Base-by-base conservation (phyloP, 1,284 basidiomycete species). In the Mrakiaceae sp. region DNA sequence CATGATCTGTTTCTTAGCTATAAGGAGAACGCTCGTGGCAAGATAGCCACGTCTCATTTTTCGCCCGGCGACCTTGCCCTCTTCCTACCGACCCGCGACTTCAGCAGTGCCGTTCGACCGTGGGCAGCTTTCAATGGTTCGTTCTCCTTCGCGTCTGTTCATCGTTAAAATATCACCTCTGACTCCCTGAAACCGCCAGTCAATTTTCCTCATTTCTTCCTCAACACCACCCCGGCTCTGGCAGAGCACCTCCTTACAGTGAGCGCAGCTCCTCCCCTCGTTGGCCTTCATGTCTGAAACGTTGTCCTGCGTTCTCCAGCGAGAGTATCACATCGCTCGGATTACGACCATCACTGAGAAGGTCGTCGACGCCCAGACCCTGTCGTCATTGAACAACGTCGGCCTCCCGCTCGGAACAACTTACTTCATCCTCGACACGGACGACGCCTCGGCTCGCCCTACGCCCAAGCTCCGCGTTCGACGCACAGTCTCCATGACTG, bases 51-150 rank as follows among this genome's bases (percentile, higher is more conserved):
- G 75, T 82, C 90, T 70, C 91, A 92, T 77, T 97, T 97, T 71
- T 81, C 86, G 4, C 47, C 54, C 11, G 53, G 49, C 27, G 65
- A 66, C 49, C 62, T 73, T 68, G 76, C 93, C 0, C 80, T 99
- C 49, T 99, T 98, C 77, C 79, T 98, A 44, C 95, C 95, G 0
- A 98, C 96, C 0, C 81, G 94, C 59, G 96, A 96, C 74, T 90
- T 91, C 16, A 83, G 90, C 1, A 86, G 87, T 51, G 59, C 60
- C 12, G 40, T 66, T 44, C 91, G 91, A 73, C 88, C 90, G 0
- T 97, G 92, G 92, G 93, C 93, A n/a, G 93, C 92, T 14, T 96
- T 96, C 77, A 96, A 96, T 76, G 87, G 87, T 87, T 72, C 67
- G 83, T 61, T 42, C 27, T 27, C 27, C 27, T 27, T 27, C 27